Evolutionary conservation across 805 yeast species (phyloP).

Genomic region (Starmerella apicola): DNA sequence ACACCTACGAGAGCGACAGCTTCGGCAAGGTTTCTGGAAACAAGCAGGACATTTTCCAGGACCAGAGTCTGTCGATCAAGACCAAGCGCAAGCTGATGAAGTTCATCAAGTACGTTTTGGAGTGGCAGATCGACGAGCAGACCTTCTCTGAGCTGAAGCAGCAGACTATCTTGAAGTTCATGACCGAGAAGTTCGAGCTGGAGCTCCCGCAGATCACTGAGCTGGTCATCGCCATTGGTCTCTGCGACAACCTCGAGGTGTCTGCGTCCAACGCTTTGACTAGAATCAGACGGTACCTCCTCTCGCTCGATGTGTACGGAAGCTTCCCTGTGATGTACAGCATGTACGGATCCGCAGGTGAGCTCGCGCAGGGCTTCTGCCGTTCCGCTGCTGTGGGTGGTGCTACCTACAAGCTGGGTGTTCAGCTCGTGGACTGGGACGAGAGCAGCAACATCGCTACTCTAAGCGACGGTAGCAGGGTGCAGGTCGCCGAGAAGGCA

Average conservation of each 20-base stretch:
- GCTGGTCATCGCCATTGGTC: conserved; percentile 73
- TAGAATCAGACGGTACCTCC: conserved; percentile 69
- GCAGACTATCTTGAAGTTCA: conserved; percentile 45
- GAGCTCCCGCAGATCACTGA: conserved; percentile 68
- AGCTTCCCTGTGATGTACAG: conserved; percentile 85
- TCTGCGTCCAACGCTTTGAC: conserved; percentile 64
- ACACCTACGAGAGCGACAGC: conserved; percentile 83
- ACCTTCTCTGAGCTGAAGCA: conserved; percentile 46
- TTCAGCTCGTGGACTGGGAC: conserved; percentile 53
- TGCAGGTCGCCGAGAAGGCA: conserved; percentile 66
- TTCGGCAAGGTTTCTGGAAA: conserved; percentile 78
- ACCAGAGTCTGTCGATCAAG: conserved; percentile 58
- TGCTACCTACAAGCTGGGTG: conserved; percentile 76
- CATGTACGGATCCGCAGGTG: conserved; percentile 94
- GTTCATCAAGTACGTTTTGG: conserved; percentile 74
- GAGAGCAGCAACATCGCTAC: conserved; percentile 50
- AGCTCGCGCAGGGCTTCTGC: conserved; percentile 90
- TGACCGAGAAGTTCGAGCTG: conserved; percentile 54
- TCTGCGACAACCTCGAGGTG: conserved; percentile 49
- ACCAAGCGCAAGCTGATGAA: conserved; percentile 82
- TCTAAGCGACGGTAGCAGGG: conserved; percentile 52
- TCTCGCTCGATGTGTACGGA: conserved; percentile 84
- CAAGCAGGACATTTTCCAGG: conserved; percentile 87
- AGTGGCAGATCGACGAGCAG: conserved; percentile 48
- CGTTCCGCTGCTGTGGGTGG: conserved; percentile 98